A percentile compares a stretch with the other conserved stretches of the same genome.
Conservation (phyloP, 2,329 filamentous ascomycete species). For the Tolypocladium nubicola region DNA sequence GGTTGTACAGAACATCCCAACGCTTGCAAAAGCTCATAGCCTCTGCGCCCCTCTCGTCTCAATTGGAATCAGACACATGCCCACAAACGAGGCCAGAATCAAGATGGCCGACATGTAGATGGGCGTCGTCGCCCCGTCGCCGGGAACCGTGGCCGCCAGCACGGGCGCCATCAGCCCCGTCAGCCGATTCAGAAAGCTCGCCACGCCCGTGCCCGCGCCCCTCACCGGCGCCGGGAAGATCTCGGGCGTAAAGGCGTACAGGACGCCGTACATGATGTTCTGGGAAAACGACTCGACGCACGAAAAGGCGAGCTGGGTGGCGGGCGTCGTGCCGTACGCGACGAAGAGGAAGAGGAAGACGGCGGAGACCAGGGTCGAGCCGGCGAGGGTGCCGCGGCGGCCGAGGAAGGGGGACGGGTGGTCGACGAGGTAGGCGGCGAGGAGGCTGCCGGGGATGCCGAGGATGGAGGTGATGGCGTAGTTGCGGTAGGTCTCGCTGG, state of each 20-base stretch:
- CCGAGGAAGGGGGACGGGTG: conserved; percentile 51
- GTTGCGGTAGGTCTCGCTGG: conserved; percentile 57
- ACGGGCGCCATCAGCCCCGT: conserved; percentile 59
- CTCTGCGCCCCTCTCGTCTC: conserved; percentile 51
- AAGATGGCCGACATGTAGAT: conserved; percentile 47
- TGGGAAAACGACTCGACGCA: conserved; percentile 62
- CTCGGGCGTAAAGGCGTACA: conserved; percentile 70
- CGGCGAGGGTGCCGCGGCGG: conserved; percentile 61
- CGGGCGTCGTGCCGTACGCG: conserved; percentile 43
- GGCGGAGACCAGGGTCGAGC: conserved; percentile 56
- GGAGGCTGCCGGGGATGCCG: conserved; percentile 65
- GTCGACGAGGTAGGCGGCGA: conserved; percentile 64
- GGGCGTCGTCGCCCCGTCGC: conserved; percentile 45
- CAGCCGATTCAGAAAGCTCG: conserved; percentile 59
- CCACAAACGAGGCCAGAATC: conserved; percentile 48
- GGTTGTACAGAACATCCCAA: not conserved
- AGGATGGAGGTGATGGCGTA: conserved; percentile 71
- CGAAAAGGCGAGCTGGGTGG: conserved; percentile 52
- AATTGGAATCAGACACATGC: conserved; percentile 50
- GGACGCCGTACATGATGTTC: conserved; percentile 67
- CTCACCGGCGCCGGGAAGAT: conserved; percentile 64
- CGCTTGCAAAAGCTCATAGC: conserved; percentile 22
- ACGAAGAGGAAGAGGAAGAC: conserved; percentile 61
- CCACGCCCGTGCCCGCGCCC: conserved; percentile 62
- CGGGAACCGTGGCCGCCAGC: conserved; percentile 50